These are phyloP conservation scores for Plasmodium berghei DNA, from an alignment of 169 alveolate species.

Conservation along the genomic window DNA sequence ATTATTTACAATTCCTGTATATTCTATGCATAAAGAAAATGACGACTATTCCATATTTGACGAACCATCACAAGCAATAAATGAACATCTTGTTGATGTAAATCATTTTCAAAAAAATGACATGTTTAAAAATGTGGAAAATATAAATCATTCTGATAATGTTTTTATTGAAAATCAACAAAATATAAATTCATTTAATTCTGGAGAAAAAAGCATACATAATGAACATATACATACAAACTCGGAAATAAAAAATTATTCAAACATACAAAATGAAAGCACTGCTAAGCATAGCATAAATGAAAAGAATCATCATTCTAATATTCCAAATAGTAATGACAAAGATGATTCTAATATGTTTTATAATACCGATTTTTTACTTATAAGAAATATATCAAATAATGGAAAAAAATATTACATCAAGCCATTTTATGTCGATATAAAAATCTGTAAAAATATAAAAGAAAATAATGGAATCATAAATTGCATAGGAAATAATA, in stretches of 20 bases:
- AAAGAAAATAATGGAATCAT: neutral
- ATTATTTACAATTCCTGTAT: slow-evolving; percentile 41
- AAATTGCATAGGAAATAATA: neutral
- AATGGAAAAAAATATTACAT: neutral
- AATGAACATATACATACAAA: neutral
- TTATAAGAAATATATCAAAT: slow-evolving; percentile 28
- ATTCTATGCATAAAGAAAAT: neutral
- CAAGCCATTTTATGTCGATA: slow-evolving; percentile 60
- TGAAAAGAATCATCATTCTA: neutral
- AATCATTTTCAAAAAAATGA: neutral
- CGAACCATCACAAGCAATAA: neutral
- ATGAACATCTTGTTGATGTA: neutral
- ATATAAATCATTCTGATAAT: neutral
- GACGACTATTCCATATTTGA: neutral
- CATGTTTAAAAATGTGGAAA: neutral
- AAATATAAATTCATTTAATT: neutral
- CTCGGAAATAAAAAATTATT: neutral
- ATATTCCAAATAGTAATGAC: neutral
- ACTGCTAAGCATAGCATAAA: neutral
- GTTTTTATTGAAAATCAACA: neutral
- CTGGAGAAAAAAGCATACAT: neutral
- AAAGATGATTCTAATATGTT: neutral
- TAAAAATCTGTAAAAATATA: neutral
- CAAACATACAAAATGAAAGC: neutral
- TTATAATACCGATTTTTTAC: slow-evolving; percentile 59